Evolutionary conservation across 1,284 basidiomycete genomes (phyloP), one percentile per base, ranked within the genome.

Genomic region (Ustilago nuda): DNA sequence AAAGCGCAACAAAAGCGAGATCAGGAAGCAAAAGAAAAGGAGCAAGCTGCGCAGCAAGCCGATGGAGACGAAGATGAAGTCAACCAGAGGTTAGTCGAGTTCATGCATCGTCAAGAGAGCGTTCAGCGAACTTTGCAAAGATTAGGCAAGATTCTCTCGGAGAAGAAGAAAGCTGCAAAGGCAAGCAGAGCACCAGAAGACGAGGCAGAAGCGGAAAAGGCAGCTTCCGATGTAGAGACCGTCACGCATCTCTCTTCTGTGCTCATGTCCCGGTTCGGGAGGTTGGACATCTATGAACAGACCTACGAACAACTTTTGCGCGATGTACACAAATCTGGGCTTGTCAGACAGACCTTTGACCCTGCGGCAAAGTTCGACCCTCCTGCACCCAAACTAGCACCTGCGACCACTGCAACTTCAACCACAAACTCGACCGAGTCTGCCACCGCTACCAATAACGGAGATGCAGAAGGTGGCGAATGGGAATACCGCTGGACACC

Each of bases 91-190:
- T 45, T 85, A 23, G 87, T 95, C 2, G 87, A 88, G 11, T 88
- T 92, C 85, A 89, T 98, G 85, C 92, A 92, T 87, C 92, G 92
- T 72, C 94, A 94, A 3, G 96, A 99, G 87, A 93, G 93, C 0
- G 93, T 98, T 1, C 88, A 98, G 30, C 93, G 94, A 84, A 93
- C 94, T 4, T 86, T 99, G 62, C 94, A 95, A 76, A 90, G 96
- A 23, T 87, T 98, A 1, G 96, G 96, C 11, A 88, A 69, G 13
- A 60, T 33, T 3, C 37, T 66, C 11, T 35, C 63, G n/a, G 57
- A 65, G 8, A 51, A 69, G 1, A 88, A 92, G 89, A 86, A 81
- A 45, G 75, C 83, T 8, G 33, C 82, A 75, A 67, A 90, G 88
- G 73, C 88, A 87, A 78, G 92, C 91, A 86, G 89, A 89, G 73